Percentiles rank a stretch among this genome's conserved stretches.
phyloP scores from a whole-genome alignment of 768 basidiomycete species.

The Trametes cingulata region DNA sequence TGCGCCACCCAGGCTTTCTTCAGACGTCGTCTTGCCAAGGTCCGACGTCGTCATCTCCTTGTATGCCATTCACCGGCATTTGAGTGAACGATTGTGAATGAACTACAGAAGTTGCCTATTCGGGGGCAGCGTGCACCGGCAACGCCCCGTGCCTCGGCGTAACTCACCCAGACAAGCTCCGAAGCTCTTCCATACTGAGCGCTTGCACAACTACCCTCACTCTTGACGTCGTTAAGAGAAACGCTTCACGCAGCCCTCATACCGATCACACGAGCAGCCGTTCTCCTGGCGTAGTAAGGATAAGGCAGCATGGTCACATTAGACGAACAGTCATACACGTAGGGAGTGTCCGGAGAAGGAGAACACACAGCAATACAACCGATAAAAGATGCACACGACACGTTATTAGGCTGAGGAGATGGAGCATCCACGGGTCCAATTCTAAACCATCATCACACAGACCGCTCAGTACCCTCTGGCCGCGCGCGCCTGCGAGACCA shows the following conservation, averaged over 20 bases:
- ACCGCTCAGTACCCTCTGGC: slow-evolving; percentile 6
- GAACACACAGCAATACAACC: too few species aligned
- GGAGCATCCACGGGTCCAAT: too few species aligned
- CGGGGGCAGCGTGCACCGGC: background rate
- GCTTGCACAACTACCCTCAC: background rate
- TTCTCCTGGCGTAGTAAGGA: too few species aligned
- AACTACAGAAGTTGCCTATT: slow-evolving; percentile 15
- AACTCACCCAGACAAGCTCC: slow-evolving; percentile 1
- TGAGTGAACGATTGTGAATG: background rate
- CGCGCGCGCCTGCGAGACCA: slow-evolving; percentile 20
- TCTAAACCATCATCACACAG: too few species aligned
- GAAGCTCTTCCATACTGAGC: slow-evolving; percentile 3
- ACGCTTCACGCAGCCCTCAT: background rate
- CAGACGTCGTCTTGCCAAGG: background rate
- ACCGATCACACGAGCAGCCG: background rate
- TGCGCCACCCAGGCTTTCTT: background rate
- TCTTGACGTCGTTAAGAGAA: too few species aligned
- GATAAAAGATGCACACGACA: background rate
- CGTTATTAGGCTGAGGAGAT: background rate
- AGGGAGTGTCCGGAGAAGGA: too few species aligned
- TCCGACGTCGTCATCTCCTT: background rate
- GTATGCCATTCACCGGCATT: background rate
- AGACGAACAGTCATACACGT: too few species aligned
- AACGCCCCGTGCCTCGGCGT: background rate
- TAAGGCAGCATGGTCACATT: too few species aligned